Base-by-base conservation (phyloP, 1,284 basidiomycete genomes). In the Austropuccinia psidii region DNA sequence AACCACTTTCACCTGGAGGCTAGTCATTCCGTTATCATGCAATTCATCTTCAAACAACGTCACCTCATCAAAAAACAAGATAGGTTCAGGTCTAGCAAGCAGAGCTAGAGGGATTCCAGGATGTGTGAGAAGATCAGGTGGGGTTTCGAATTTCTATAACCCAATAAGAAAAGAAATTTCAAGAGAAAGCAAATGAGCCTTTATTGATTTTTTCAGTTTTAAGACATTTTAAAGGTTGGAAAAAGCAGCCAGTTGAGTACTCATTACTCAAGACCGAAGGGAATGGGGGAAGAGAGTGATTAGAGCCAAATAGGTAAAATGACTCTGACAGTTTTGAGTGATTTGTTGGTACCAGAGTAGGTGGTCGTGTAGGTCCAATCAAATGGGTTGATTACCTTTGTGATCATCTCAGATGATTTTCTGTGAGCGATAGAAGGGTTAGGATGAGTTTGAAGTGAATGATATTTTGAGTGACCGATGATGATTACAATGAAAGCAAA, bases 361-460 rank as follows among this genome's bases (percentile, higher is more conserved):
- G 86, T 88, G 2, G 91, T 91, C 0, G 93, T 96, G 80, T 96
- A 98, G 5, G 96, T 98, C 96, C 96, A 98, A 80, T 99, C 96
- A 81, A 92, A 98, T 1, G 89, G 89, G 77, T 93, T 93, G 2
- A 90, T 88, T 7, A 70, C 67, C 39, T 70, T 70, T 29, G 67
- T 60, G n/a, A 70, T 41, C 7, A 31, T 21, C 47, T 58, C 67
- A 24, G 55, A 31, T 49, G 54, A 33, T 70, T 70, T 60, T 17
- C 67, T 60, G 47, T n/a, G 35, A 69, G 0, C 86, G 83, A 45
- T 88, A 86, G 4, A 89, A 89, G 1, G 90, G 89, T 81, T 93
- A n/a, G n/a, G n/a, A n/a, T n/a, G n/a, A n/a, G n/a, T n/a, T n/a
- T n/a, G n/a, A n/a, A n/a, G 86, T 0, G 89, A 87, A 2, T 87